Conservation (phyloP, 257 asterid species). For the Penstemon newberryi region DNA sequence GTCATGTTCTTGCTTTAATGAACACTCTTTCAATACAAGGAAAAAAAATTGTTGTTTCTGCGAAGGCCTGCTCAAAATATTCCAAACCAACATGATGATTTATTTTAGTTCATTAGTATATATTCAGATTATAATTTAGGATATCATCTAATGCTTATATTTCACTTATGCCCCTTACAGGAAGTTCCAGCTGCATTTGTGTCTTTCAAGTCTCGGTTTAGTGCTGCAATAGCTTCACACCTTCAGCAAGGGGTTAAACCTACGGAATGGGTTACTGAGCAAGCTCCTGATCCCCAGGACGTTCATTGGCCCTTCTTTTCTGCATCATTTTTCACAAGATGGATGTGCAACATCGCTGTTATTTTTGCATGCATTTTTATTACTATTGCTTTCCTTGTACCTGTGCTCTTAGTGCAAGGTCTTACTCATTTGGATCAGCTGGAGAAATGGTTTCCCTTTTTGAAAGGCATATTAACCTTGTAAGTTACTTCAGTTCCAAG, state of each 20-base stretch:
- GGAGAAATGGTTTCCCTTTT: slow-evolving; percentile 80
- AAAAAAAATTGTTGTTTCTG: background rate
- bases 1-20: background rate
- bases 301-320: slow-evolving; percentile 97
- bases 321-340: slow-evolving; percentile 67
- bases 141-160: slow-evolving; percentile 21
- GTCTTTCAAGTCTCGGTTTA: slow-evolving; percentile 84
- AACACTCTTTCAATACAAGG: too few species aligned
- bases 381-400: slow-evolving; percentile 70
- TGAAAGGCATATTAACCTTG: slow-evolving; percentile 61
- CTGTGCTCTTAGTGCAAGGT: slow-evolving; percentile 91
- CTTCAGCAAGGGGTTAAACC: slow-evolving; percentile 83
- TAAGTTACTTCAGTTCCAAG: slow-evolving; percentile 39
- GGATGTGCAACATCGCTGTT: slow-evolving; percentile 71
- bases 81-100: background rate
- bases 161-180: slow-evolving; percentile 36
- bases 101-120: slow-evolving; percentile 11
- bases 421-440: slow-evolving; percentile 89
- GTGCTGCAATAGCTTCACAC: slow-evolving; percentile 67
- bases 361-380: slow-evolving; percentile 52
- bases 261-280: slow-evolving; percentile 87
- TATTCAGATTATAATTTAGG: slow-evolving; percentile 1
- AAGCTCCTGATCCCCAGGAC: slow-evolving; percentile 92
- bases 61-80: background rate
- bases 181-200: slow-evolving; percentile 96